Evolutionary conservation across 306 rosid species (phyloP).

Genomic region (Myrica gale): DNA sequence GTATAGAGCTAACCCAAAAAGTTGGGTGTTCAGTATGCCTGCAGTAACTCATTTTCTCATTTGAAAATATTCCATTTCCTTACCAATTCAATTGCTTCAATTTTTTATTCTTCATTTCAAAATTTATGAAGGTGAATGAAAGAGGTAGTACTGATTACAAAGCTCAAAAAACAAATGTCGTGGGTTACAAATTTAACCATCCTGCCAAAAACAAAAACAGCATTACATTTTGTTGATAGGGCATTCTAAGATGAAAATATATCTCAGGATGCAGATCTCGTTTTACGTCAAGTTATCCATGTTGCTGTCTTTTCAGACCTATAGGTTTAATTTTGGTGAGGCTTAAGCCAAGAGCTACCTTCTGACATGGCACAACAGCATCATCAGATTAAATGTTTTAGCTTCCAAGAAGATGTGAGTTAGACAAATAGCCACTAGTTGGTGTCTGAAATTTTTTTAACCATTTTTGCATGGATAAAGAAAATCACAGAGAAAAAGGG

Average conservation of each 20-base stretch:
- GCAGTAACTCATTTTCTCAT: neutral
- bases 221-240: neutral
- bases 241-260: neutral
- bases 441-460: neutral
- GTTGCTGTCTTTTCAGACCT: neutral
- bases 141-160: neutral
- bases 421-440: neutral
- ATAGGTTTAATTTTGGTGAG: neutral
- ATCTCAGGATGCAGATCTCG: neutral
- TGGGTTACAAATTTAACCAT: neutral
- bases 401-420: neutral
- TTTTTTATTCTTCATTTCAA: neutral
- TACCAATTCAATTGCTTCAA: neutral
- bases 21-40: neutral
- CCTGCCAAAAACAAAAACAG: neutral
- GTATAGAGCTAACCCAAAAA: neutral
- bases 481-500: neutral
- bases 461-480: neutral
- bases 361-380: neutral
- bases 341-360: neutral
- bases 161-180: neutral
- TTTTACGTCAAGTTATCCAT: neutral
- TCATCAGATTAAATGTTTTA: neutral
- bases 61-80: neutral
- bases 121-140: neutral